phyloP scores from a whole-genome alignment of 2,329 filamentous ascomycete genomes.

The Ambrosiella beaveri region DNA sequence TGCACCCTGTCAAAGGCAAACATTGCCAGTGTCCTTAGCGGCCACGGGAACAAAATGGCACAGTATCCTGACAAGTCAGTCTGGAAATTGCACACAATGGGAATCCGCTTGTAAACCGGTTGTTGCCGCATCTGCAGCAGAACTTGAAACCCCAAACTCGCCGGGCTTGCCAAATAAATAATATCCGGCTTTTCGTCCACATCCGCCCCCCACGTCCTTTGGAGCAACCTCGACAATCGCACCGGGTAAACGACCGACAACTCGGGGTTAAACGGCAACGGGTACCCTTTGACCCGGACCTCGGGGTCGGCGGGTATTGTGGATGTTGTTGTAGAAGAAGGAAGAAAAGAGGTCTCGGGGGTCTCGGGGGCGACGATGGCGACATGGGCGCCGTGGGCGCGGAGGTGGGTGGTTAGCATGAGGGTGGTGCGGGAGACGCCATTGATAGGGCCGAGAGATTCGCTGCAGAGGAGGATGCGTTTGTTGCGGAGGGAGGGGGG shows the following conservation, averaged over 20 bases:
- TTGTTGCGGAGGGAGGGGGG: slow-evolving; percentile 37
- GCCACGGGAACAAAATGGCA: slow-evolving; percentile 48
- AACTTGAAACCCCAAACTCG: slow-evolving; percentile 53
- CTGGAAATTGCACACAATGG: slow-evolving; percentile 52
- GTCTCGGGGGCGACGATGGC: slow-evolving; percentile 48
- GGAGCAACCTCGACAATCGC: slow-evolving; percentile 42
- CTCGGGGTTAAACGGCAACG: slow-evolving; percentile 54
- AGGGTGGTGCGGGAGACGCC: slow-evolving; percentile 55
- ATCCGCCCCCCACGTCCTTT: slow-evolving; percentile 36
- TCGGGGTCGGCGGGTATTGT: slow-evolving; percentile 23
- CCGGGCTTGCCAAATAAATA: slow-evolving; percentile 53
- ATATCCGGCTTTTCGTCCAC: slow-evolving; percentile 34
- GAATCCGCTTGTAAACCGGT: slow-evolving; percentile 33
- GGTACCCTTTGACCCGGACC: slow-evolving; percentile 44
- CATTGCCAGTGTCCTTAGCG: slow-evolving; percentile 42
- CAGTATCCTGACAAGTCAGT: slow-evolving; percentile 55
- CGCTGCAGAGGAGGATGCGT: slow-evolving; percentile 48
- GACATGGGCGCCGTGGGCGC: slow-evolving; percentile 44
- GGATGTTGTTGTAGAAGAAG: slow-evolving; percentile 20
- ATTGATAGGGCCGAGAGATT: slow-evolving; percentile 56
- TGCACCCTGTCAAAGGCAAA: slow-evolving; percentile 46
- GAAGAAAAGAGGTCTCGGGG: slow-evolving; percentile 35
- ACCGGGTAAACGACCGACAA: slow-evolving; percentile 54
- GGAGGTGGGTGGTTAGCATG: slow-evolving; percentile 50
- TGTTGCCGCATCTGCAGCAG: slow-evolving; percentile 51